phyloP scores from a whole-genome alignment of 1,284 basidiomycete species.

The Leccinum discolor region DNA sequence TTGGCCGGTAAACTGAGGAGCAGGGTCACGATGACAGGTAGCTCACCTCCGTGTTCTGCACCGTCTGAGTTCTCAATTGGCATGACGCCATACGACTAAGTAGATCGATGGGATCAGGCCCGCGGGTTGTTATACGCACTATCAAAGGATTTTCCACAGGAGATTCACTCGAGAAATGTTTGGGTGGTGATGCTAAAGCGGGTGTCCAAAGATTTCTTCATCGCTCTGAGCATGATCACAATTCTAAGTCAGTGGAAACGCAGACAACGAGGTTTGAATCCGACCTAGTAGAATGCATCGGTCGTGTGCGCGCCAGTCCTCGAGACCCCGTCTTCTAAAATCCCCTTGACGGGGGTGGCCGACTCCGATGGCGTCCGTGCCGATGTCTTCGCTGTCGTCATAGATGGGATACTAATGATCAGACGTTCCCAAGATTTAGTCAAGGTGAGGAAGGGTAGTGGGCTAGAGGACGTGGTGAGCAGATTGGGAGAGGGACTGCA shows the following conservation, averaged over 20 bases:
- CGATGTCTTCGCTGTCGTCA: constrained; percentile 42
- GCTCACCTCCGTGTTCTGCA: constrained; percentile 14
- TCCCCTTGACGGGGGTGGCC: constrained; percentile 42
- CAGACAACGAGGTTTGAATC: constrained; percentile 4
- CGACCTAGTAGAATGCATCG: constrained; percentile 53
- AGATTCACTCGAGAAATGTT: constrained; percentile 49
- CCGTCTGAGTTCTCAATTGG: constrained; percentile 33
- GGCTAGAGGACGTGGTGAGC: too few species aligned
- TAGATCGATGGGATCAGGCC: constrained; percentile 33
- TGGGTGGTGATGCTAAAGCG: constrained; percentile 50
- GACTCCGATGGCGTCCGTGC: constrained; percentile 55
- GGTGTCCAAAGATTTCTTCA: constrained; percentile 51
- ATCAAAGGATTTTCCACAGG: constrained; percentile 46
- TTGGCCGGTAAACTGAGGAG: background rate
- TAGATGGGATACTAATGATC: too few species aligned
- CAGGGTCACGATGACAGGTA: constrained; percentile 15
- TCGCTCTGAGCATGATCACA: constrained; percentile 63
- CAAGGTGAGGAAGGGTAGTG: too few species aligned
- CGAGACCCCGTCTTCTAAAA: constrained; percentile 45
- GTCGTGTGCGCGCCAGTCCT: constrained; percentile 42
- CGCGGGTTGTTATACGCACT: constrained; percentile 40
- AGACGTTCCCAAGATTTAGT: too few species aligned
- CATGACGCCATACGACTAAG: constrained; percentile 33
- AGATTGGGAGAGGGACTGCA: too few species aligned
- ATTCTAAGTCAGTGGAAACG: constrained; percentile 38